Evolutionary conservation across 441 rosid species (phyloP), one percentile per base, ranked within the genome.

Genomic region (Populus hybrid): DNA sequence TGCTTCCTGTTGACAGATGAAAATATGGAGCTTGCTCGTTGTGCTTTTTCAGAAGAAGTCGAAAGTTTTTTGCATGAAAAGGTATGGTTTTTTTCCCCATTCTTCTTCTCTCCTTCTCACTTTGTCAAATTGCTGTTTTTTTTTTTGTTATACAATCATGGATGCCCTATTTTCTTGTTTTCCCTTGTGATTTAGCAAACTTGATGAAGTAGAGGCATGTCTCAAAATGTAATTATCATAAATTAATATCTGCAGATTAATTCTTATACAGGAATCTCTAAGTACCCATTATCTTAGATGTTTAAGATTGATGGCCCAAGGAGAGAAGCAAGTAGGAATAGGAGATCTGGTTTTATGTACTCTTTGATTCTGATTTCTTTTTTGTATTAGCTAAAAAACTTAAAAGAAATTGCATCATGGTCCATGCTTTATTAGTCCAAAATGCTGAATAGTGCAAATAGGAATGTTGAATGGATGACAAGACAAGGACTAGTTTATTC

Each of bases 1-100:
- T 84, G 86, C 78, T 89, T 86, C 80, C 67, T 95, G 79, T 78
- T 92, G 81, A 93, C 98, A 2, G 93, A 95, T 76, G 98, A 95
- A 84, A 83, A 76, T 84, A 84, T 88, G 77, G 90, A 86, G 80
- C 94, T 95, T 65, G 88, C 92, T 76, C 77, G 67, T 73, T 79
- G 87, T 72, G 95, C 98, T 76, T 95, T 93, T 83, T 95, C 94
- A 14, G 83, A 82, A 64, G 92, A 90, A 80, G 88, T 87, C 79
- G 85, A 78, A 75, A 86, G 77, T 28, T 95, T 95, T 84, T 79
- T 87, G 80, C 79, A 69, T 59, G 95, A 89, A 36, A 93, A 92
- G 93, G 99, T 93, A 83, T 26, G 67, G 74, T 66, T 40, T 40
- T 72, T 2, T 35, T 35, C 23, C 34, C 54, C 64, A 24, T 77